Base-by-base conservation (phyloP, 345 rosid species). In the Turritis glabra region DNA sequence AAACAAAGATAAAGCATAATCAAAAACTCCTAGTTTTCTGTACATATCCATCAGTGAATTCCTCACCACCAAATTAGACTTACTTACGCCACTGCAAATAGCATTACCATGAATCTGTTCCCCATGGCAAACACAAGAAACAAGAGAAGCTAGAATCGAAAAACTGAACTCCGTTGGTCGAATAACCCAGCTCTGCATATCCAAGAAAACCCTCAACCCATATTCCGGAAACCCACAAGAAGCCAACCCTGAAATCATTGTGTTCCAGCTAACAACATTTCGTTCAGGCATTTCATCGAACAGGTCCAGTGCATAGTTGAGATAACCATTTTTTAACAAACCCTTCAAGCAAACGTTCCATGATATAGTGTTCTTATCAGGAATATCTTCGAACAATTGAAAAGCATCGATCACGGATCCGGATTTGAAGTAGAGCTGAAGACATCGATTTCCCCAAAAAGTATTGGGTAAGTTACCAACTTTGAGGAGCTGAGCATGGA, bases 1-100 rank as follows among this genome's bases (percentile, higher is more conserved):
- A 83, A 92, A 87, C 69, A 87, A 82, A 3, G 74, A 72, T 66
- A 84, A 57, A 64, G 89, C 86, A 73, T 84, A 84, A 60, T 82
- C 81, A 53, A 75, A 68, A 41, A 77, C 30, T 35, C 87, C 85
- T 72, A 92, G 61, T 68, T 78, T 90, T 64, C 89, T 85, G 19
- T 90, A 92, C 90, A 90, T 80, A 78, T 81, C 85, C 74, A 90
- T 83, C 10, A 92, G 53, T 2, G 90, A 90, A 77, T 92, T 90
- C 55, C 96, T 86, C 8, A 85, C 80, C 69, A 90, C 92, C 82
- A 85, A 54, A 79, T 79, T 82, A 0, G 68, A 76, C 15, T 65
- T 64, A 77, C 74, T 71, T 12, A 72, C 73, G 8, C 89, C 86
- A 44, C 77, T 81, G 8, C 84, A 75, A 53, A 90, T 76, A 75